These are phyloP conservation scores for Penicillium sp. DNA, from an alignment of 2,329 filamentous ascomycete species.

Conservation along the genomic window DNA sequence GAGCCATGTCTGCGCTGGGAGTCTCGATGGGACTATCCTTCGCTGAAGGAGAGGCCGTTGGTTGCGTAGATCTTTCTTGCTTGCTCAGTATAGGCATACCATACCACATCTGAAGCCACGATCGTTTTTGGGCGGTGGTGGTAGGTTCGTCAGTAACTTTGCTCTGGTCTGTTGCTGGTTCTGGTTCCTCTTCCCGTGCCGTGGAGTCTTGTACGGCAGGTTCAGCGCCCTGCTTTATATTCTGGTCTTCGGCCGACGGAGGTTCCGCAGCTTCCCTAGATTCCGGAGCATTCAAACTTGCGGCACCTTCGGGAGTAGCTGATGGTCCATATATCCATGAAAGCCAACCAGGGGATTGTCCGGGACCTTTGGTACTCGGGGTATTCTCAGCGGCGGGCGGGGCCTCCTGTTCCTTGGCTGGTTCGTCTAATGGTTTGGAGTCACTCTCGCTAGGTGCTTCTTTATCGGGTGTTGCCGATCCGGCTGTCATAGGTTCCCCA, in stretches of 20 bases:
- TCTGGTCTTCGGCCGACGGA: slow-evolving; percentile 8
- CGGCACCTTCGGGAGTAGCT: slow-evolving; percentile 9
- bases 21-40: slow-evolving; percentile 9
- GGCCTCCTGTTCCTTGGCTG: slow-evolving; percentile 19
- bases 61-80: slow-evolving; percentile 21
- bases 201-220: slow-evolving; percentile 7
- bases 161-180: slow-evolving; percentile 2
- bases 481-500: slow-evolving; percentile 14
- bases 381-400: slow-evolving; percentile 14
- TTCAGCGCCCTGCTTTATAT: slow-evolving; percentile 11
- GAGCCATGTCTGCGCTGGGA: slow-evolving; percentile 18
- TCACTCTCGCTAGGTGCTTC: slow-evolving; percentile 15
- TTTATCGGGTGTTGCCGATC: slow-evolving; percentile 18
- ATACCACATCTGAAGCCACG: slow-evolving; percentile 47
- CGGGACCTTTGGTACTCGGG: slow-evolving; percentile 13
- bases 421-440: slow-evolving; percentile 15
- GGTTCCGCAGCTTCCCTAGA: slow-evolving; percentile 14
- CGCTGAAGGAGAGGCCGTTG: slow-evolving; percentile 8
- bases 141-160: slow-evolving; percentile 7
- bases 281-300: slow-evolving; percentile 10
- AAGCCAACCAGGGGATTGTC: slow-evolving; percentile 34
- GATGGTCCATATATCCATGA: slow-evolving; percentile 37
- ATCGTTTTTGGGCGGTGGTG: slow-evolving; percentile 35
- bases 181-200: slow-evolving; percentile 15
- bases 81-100: slow-evolving; percentile 27